phyloP scores from a whole-genome alignment of 306 rosid genomes.

The Malus fusca region DNA sequence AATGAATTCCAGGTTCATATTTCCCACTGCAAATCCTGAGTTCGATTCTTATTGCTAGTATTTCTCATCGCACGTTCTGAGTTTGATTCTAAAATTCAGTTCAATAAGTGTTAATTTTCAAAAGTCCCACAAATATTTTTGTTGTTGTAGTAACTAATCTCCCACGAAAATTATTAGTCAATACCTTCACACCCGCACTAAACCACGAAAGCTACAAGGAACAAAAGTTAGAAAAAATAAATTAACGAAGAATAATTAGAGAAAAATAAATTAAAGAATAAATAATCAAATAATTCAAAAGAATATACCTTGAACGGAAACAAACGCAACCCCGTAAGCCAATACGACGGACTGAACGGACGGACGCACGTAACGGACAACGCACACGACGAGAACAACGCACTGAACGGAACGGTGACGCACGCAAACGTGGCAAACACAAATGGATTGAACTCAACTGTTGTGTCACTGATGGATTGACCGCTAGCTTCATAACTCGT shows the following conservation, averaged over 20 bases:
- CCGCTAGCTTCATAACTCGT: too few relatives aligned
- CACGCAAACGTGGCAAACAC: conserved; percentile 24
- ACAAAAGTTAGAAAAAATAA: not conserved
- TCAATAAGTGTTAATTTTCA: too few relatives aligned
- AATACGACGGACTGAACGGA: conserved; percentile 14
- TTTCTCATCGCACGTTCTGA: too few relatives aligned
- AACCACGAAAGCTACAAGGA: not conserved
- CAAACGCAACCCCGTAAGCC: conserved; percentile 11
- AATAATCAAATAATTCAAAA: not conserved
- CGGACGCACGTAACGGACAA: not conserved
- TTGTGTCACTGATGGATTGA: not conserved
- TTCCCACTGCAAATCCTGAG: accelerated
- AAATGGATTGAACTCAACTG: conserved; percentile 7
- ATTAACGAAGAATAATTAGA: not conserved
- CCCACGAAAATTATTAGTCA: not conserved
- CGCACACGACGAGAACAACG: not conserved
- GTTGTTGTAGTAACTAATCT: too few relatives aligned
- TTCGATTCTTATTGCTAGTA: too few relatives aligned
- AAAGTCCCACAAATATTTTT: too few relatives aligned
- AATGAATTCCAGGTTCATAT: too few relatives aligned
- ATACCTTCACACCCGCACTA: too few relatives aligned
- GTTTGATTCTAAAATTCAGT: too few relatives aligned
- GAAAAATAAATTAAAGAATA: not conserved
- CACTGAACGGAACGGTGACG: not conserved
- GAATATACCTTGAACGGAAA: conserved; percentile 34